Evolutionary conservation across 129 eudicot species (phyloP).

Genomic region (Flaveria brownii): DNA sequence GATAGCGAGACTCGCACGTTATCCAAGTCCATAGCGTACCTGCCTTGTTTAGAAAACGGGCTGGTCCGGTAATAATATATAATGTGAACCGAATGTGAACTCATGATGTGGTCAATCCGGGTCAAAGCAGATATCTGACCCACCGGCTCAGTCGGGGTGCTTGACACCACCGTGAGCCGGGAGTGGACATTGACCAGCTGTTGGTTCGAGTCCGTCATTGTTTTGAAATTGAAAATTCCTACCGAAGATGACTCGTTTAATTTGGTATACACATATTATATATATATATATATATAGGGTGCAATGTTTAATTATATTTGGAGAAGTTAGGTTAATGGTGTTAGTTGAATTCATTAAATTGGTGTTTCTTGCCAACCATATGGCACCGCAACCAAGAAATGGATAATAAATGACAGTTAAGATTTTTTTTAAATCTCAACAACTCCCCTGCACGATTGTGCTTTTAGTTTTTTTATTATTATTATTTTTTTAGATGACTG

Average conservation of each 20-base stretch:
- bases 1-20: constrained; percentile 50
- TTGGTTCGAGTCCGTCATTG: background rate
- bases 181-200: constrained; percentile 50
- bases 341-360: constrained; percentile 39
- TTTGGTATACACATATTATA: background rate
- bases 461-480: background rate
- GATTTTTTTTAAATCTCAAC: constrained; percentile 5
- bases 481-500: no score
- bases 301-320: background rate
- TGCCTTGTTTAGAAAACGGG: constrained; percentile 45
- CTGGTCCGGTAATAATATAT: constrained; percentile 56
- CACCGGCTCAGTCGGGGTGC: constrained; percentile 54
- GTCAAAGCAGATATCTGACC: constrained; percentile 35
- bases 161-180: constrained; percentile 58
- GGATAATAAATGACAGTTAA: constrained; percentile 26
- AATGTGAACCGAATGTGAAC: constrained; percentile 45
- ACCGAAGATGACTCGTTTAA: background rate
- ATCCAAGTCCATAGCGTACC: constrained; percentile 41
- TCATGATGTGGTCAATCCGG: constrained; percentile 56
- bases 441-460: background rate
- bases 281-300: background rate
- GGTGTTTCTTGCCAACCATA: constrained; percentile 26
- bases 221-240: background rate
- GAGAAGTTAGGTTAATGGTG: constrained; percentile 23
- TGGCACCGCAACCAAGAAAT: constrained; percentile 25